phyloP scores from a whole-genome alignment of 2,329 filamentous ascomycete species.

The Ophiocordyceps camponoti-saundersi region DNA sequence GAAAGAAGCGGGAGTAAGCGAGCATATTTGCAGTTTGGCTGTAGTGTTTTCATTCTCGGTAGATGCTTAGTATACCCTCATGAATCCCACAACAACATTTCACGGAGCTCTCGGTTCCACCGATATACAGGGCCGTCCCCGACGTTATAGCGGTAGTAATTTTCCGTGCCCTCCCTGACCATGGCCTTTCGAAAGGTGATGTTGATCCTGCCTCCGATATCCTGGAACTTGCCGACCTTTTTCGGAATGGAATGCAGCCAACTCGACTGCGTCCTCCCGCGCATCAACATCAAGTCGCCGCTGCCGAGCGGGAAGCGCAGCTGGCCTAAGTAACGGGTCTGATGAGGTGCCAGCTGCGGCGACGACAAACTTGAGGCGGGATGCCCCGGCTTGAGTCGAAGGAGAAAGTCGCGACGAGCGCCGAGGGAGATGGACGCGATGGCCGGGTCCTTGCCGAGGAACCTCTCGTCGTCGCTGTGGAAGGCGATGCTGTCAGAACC shows the following conservation, averaged over 20 bases:
- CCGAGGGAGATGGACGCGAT: conserved; percentile 65
- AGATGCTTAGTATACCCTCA: conserved; percentile 6
- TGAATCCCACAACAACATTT: conserved; percentile 26
- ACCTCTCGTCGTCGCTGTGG: conserved; percentile 67
- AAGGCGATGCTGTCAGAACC: conserved; percentile 64
- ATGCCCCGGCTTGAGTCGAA: conserved; percentile 55
- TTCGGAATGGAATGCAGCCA: conserved; percentile 73
- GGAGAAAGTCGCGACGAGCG: conserved; percentile 54
- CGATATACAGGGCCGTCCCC: conserved; percentile 49
- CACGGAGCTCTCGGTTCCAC: conserved; percentile 41
- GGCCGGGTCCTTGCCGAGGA: conserved; percentile 49
- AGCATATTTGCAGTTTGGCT: no score
- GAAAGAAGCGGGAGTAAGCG: background rate
- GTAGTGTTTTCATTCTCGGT: conserved; percentile 1
- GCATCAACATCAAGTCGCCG: conserved; percentile 71
- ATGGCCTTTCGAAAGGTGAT: conserved; percentile 63
- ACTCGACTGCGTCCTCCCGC: conserved; percentile 53
- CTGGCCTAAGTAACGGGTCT: conserved; percentile 16
- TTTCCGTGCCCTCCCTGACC: conserved; percentile 57
- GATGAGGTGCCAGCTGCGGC: conserved; percentile 1
- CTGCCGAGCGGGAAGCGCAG: conserved; percentile 38
- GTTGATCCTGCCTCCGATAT: conserved; percentile 51
- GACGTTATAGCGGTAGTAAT: conserved; percentile 76
- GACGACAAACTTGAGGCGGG: conserved; percentile 9
- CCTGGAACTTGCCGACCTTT: conserved; percentile 43